A percentile compares a stretch with the other conserved stretches of the same genome.
Conservation (phyloP, 2,329 filamentous ascomycete species). For the Colletotrichum incanum region DNA sequence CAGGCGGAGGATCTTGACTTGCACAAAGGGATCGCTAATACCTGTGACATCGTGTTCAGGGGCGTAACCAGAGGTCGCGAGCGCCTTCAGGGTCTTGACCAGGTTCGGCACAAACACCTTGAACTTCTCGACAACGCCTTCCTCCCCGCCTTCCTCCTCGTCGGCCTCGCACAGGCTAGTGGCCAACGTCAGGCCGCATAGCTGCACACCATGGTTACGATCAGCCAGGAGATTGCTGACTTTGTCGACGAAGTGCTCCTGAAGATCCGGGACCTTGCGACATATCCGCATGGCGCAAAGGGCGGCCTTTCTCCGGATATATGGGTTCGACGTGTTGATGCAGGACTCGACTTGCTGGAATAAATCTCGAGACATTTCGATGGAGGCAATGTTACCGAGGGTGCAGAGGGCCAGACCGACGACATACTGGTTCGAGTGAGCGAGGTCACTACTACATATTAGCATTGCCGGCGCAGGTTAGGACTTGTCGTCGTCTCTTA, state of each 20-base stretch:
- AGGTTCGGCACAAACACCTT: slow-evolving; percentile 86
- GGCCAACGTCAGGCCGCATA: slow-evolving; percentile 93
- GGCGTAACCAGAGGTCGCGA: slow-evolving; percentile 96
- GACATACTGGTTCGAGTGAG: slow-evolving; percentile 98
- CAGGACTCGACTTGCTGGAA: slow-evolving; percentile 96
- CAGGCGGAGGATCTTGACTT: slow-evolving; percentile 94
- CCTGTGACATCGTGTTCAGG: slow-evolving; percentile 99
- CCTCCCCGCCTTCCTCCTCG: slow-evolving; percentile 91
- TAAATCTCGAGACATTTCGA: slow-evolving; percentile 98
- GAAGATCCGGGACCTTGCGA: slow-evolving; percentile 95
- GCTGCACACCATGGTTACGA: slow-evolving; percentile 93
- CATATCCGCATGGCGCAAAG: slow-evolving; percentile 99
- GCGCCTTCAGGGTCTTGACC: slow-evolving; percentile 90
- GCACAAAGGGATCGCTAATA: slow-evolving; percentile 96
- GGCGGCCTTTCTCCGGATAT: slow-evolving; percentile 96
- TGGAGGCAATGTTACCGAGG: slow-evolving; percentile 95
- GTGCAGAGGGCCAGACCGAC: slow-evolving; percentile 97
- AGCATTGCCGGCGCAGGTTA: slow-evolving; percentile 48
- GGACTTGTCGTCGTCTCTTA: slow-evolving; percentile 57
- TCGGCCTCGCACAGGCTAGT: slow-evolving; percentile 95
- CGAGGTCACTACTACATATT: slow-evolving; percentile 80
- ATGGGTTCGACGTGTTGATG: slow-evolving; percentile 95
- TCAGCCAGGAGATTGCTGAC: slow-evolving; percentile 90
- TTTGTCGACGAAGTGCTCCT: slow-evolving; percentile 98
- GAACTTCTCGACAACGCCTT: slow-evolving; percentile 92